Conservation (phyloP, 2,329 filamentous ascomycete species). For the Botryotinia narcissicola region DNA sequence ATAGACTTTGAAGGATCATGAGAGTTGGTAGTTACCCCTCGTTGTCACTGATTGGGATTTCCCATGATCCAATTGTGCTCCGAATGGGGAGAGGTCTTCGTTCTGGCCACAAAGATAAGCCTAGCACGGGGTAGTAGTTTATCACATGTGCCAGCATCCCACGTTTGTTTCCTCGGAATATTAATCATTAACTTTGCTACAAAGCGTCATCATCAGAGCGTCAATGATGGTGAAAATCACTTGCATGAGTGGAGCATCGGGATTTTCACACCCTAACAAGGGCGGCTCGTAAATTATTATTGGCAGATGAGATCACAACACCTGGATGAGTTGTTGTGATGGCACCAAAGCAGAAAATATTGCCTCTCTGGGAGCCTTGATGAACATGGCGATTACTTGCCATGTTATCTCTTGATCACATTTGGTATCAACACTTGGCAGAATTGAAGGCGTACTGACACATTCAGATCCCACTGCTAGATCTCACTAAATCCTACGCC, state of each 20-base stretch:
- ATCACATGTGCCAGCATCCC: neutral
- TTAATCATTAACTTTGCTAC: slow-evolving; percentile 5
- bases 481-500: neutral
- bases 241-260: slow-evolving; percentile 15
- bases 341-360: neutral
- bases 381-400: neutral
- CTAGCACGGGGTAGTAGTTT: neutral
- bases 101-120: neutral
- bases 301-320: neutral
- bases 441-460: neutral
- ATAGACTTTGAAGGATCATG: neutral
- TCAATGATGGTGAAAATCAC: slow-evolving; percentile 9
- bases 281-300: neutral
- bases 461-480: neutral
- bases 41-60: neutral
- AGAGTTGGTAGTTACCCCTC: neutral
- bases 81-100: neutral
- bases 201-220: neutral
- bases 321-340: neutral
- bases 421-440: neutral
- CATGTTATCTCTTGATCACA: neutral
- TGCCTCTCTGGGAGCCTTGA: neutral
- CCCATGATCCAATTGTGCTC: neutral
- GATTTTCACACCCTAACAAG: neutral
- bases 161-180: neutral